Base-by-base conservation (phyloP, 2,329 filamentous ascomycete species). In the Didymella arachidicola region DNA sequence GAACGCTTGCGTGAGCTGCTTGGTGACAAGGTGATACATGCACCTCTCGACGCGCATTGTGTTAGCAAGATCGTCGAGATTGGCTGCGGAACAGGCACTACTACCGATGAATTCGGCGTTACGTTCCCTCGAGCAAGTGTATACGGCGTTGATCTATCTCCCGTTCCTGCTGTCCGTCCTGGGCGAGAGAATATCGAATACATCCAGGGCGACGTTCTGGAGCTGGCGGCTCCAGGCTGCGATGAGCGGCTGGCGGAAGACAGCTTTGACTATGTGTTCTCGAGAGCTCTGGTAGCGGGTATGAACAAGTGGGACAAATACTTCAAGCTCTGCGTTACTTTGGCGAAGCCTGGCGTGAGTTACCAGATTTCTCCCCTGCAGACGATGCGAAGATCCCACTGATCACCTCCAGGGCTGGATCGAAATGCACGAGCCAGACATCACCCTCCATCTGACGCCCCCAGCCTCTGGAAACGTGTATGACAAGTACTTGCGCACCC, bases 221-320 rank as follows among this genome's bases (percentile, higher is more conserved):
- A 42, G 4, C 39, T 42, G 12, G 12, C 22, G 14, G 22, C 22
- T 6, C 7, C 22, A 16, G 14, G 8, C 11, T 4, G 12, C 18
- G 22, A 42, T 19, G 22, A 25, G 6, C 19, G 22, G 16, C 11
- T 42, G 22, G 22, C 19, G n/a, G 26, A 16, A n/a, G 1, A n/a
- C 10, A 42, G 16, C 22, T 26, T 42, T 26, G 39, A 42, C 39
- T 42, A 42, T 7, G 22, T 42, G 14, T 42, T 42, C 39, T 67
- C 80, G 75, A 66, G 81, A 65, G 58, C 81, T 78, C 77, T 84
- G 78, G 63, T 79, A 66, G 79, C 80, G 29, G 79, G 81, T 30
- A 79, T 89, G 29, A 75, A 78, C 10, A 78, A 87, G 64, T 85
- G 85, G 70, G 73, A 74, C 2, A 69, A 73, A 14, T 72, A 87